Percentiles rank a stretch among this genome's conserved stretches.
Conservation (phyloP, 148 eudicot species). For the Persicaria tinctoria region DNA sequence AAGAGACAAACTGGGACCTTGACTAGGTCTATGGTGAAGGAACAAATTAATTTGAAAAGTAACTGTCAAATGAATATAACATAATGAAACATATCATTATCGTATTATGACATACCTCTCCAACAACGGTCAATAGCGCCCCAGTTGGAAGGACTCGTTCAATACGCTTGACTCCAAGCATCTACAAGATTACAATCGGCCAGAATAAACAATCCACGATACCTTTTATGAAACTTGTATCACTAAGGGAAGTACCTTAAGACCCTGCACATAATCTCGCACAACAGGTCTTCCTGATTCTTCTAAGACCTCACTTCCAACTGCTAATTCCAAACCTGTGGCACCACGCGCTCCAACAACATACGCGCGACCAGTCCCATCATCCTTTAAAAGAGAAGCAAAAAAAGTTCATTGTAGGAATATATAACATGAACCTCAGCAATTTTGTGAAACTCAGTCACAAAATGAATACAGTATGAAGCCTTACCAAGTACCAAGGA, state of each 20-base stretch:
- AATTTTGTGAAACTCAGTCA: neutral
- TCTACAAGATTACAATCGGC: conserved; percentile 29
- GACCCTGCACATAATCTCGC: conserved; percentile 90
- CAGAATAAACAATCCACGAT: neutral
- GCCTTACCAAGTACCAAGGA: conserved; percentile 85
- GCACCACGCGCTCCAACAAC: conserved; percentile 92
- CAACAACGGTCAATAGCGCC: conserved; percentile 68
- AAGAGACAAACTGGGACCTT: neutral
- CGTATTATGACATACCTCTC: conserved; percentile 33
- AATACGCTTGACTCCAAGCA: conserved; percentile 94
- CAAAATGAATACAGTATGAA: neutral
- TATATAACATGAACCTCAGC: conserved; percentile 1
- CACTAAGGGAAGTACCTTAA: conserved; percentile 44
- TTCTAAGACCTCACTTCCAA: conserved; percentile 94
- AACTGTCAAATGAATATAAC: neutral
- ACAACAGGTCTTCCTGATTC: conserved; percentile 88
- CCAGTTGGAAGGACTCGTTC: conserved; percentile 97
- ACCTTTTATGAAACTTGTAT: neutral
- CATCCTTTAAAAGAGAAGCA: conserved; percentile 52
- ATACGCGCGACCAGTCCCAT: conserved; percentile 75
- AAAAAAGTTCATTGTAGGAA: neutral
- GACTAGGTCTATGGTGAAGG: neutral
- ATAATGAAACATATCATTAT: neutral
- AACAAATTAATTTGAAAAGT: neutral
- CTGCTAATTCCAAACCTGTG: conserved; percentile 69